Evolutionary conservation across 1,284 basidiomycete species (phyloP).

Genomic region (Coniferiporia sulphurascens): DNA sequence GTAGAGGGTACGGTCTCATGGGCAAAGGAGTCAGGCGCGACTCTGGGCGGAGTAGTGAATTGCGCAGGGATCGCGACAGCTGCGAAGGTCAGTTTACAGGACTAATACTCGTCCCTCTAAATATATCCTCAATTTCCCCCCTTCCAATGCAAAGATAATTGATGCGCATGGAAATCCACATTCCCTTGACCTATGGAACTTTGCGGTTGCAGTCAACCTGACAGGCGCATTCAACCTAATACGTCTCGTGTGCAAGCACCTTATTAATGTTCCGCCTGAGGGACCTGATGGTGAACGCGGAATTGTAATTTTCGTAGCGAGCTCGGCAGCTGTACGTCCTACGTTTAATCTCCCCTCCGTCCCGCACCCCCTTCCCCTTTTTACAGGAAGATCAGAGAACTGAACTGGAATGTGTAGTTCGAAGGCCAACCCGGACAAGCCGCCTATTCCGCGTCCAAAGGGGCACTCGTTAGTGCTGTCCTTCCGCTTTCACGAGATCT

Average conservation of each 20-base stretch:
- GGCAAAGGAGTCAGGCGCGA: conserved; percentile 37
- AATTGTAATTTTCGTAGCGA: conserved; percentile 48
- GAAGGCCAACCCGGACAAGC: conserved; percentile 48
- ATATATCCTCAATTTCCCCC: conserved; percentile 9
- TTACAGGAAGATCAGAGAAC: background rate
- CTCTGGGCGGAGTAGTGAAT: conserved; percentile 50
- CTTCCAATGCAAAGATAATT: conserved; percentile 33
- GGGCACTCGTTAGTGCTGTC: conserved; percentile 48
- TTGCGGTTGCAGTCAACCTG: conserved; percentile 45
- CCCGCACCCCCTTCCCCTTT: no score
- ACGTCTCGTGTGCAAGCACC: conserved; percentile 44
- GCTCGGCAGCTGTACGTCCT: conserved; percentile 47
- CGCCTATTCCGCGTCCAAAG: conserved; percentile 51
- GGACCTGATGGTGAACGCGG: conserved; percentile 47
- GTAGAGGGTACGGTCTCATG: conserved; percentile 32
- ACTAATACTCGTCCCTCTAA: conserved; percentile 3
- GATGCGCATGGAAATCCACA: conserved; percentile 41
- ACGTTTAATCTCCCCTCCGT: background rate
- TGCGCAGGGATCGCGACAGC: conserved; percentile 45
- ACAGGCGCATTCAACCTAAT: conserved; percentile 53
- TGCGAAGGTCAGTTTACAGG: conserved; percentile 14
- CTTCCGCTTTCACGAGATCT: conserved; percentile 53
- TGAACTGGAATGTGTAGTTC: conserved; percentile 28
- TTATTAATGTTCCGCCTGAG: conserved; percentile 42
- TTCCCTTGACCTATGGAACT: conserved; percentile 46